Base-by-base conservation (phyloP, 768 basidiomycete species). In the Trametes cubensis region DNA sequence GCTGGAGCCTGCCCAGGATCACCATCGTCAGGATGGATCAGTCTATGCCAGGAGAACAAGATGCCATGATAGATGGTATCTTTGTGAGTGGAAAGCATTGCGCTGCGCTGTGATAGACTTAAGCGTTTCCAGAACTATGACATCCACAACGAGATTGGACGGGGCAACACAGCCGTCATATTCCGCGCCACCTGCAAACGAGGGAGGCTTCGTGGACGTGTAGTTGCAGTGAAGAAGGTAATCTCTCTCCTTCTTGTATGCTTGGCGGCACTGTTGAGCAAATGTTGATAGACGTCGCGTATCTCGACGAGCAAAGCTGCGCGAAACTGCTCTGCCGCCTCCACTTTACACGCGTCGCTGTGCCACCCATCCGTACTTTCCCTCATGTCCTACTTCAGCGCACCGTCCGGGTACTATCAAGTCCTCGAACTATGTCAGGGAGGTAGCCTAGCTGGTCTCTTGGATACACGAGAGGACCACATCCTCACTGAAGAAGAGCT, bases 281-380 rank as follows among this genome's bases (percentile, higher is more conserved):
- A 0, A 39, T n/a, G 2, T 3, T 13, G 1, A 15, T 34, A 62
- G 58, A 59, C 56, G 10, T 34, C 30, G 18, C 26, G 42, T 28
- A 26, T 34, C 11, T 26, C 55, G 1, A 11, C 30, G 3, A 39
- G 20, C 2, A 17, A 20, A 63, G 18, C 62, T 48, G 55, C n/a
- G 14, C 28, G 11, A 21, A 45, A 50, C 53, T 17, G 23, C 15
- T 18, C 48, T 2, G 40, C 58, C 3, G 66, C 74, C 7, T 62
- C 70, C 18, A 53, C 68, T 0, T 62, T 82, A 26, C 80, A 83
- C 61, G 75, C 74, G 47, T 68, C 77, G 0, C 71, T 84, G 18
- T 77, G 77, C 62, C 83, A 85, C 67, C 83, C 83, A 5, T 77
- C 76, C 42, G 75, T 85, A 54, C 74, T 81, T 17, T 76, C 82